Percentiles rank a stretch among this genome's conserved stretches.
These are phyloP conservation scores for Podosphaera fusca DNA, from an alignment of 2,329 filamentous ascomycete species.

Conservation along the genomic window DNA sequence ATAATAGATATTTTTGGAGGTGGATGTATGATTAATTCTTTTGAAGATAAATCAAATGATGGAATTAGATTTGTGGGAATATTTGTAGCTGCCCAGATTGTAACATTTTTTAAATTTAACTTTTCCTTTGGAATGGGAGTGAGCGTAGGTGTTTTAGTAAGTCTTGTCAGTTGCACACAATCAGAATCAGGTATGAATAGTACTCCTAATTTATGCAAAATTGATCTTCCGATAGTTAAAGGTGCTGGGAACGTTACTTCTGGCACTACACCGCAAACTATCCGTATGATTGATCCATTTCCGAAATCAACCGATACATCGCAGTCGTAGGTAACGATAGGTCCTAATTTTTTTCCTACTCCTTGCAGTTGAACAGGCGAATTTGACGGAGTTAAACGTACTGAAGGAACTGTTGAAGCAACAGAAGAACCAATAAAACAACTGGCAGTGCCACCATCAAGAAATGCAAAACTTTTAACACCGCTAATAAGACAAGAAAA, in stretches of 20 bases:
- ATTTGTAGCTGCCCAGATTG: too few species aligned
- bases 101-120: too few species aligned
- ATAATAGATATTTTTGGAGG: too few species aligned
- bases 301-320: background rate
- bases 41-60: too few species aligned
- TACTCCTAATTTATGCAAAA: too few species aligned
- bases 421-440: background rate
- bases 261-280: slow-evolving; percentile 1
- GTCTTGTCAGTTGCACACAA: too few species aligned
- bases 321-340: background rate
- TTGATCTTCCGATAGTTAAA: slow-evolving; percentile 1
- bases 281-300: background rate
- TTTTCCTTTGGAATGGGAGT: too few species aligned
- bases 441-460: background rate
- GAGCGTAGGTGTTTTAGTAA: too few species aligned
- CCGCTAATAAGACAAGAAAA: background rate
- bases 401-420: background rate
- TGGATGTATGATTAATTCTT: too few species aligned
- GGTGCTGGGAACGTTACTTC: slow-evolving; percentile 1
- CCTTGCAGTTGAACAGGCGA: background rate
- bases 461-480: background rate
- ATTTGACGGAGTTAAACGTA: background rate
- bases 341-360: background rate
- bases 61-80: too few species aligned
- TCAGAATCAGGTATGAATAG: too few species aligned